Evolutionary conservation across 192 early-diverging fungal genomes (phyloP).

Genomic region (Entophlyctis helioformis): DNA sequence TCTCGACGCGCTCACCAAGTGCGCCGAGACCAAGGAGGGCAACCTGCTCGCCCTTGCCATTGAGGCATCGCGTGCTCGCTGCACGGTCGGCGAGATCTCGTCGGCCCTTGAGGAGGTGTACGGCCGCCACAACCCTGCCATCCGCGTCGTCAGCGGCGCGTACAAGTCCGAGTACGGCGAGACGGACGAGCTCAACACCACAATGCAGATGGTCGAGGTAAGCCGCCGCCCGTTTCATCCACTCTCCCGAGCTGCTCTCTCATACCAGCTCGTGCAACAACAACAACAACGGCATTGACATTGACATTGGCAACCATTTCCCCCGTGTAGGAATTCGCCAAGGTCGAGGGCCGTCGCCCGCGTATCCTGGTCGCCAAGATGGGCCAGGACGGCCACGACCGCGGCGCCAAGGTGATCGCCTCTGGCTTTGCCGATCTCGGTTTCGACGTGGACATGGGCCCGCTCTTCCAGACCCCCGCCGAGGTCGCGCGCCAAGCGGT

Average conservation of each 20-base stretch:
- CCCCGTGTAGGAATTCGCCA: slow-evolving; percentile 36
- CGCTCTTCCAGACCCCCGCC: slow-evolving; percentile 76
- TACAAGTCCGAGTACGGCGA: slow-evolving; percentile 72
- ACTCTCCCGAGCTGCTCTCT: not conserved
- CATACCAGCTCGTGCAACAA: too few species aligned
- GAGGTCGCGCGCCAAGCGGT: slow-evolving; percentile 82
- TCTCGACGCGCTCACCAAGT: slow-evolving; percentile 55
- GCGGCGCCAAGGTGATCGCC: slow-evolving; percentile 89
- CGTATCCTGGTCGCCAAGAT: slow-evolving; percentile 84
- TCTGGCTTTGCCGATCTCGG: slow-evolving; percentile 82
- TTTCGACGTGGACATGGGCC: slow-evolving; percentile 85
- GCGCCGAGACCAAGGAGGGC: slow-evolving; percentile 48
- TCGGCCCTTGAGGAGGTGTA: slow-evolving; percentile 65
- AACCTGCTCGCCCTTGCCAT: slow-evolving; percentile 68
- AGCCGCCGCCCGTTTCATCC: too few species aligned
- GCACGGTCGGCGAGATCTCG: slow-evolving; percentile 82
- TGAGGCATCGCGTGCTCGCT: slow-evolving; percentile 60
- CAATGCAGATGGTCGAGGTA: slow-evolving; percentile 46
- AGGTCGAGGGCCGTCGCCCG: slow-evolving; percentile 68
- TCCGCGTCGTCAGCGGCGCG: slow-evolving; percentile 72
- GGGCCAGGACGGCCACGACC: slow-evolving; percentile 89
- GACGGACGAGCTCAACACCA: slow-evolving; percentile 50
- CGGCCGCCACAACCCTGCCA: slow-evolving; percentile 71
- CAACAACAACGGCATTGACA: not conserved
- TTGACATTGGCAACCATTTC: not conserved